These are phyloP conservation scores for Leccinum subrobustum DNA, from an alignment of 1,284 basidiomycete genomes.

Conservation along the genomic window DNA sequence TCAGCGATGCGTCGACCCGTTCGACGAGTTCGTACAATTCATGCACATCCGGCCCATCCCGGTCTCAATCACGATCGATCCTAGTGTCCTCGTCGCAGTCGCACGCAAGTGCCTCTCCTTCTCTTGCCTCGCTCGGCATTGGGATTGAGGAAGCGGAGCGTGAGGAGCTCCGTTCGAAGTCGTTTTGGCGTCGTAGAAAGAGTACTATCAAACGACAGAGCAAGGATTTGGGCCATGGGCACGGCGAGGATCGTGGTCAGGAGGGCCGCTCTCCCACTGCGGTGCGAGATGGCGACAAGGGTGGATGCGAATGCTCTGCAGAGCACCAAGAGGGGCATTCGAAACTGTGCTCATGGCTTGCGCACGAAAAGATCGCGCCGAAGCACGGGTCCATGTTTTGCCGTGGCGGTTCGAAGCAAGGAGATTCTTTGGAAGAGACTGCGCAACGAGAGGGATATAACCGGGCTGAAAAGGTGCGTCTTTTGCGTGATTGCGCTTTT, in stretches of 20 bases:
- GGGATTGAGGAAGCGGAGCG: conserved; percentile 29
- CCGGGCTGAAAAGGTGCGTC: conserved; percentile 21
- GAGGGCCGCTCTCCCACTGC: neutral
- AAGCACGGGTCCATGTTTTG: conserved; percentile 21
- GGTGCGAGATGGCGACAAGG: neutral
- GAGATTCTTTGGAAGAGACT: conserved; percentile 6
- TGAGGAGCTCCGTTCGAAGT: conserved; percentile 19
- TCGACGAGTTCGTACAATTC: conserved; percentile 23
- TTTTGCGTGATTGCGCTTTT: neutral
- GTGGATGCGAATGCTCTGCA: neutral
- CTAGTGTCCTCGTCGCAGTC: conserved; percentile 20
- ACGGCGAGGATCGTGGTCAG: neutral
- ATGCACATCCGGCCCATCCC: conserved; percentile 21
- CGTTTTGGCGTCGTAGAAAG: conserved; percentile 18
- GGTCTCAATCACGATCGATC: conserved; percentile 11
- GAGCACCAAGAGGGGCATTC: neutral
- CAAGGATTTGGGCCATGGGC: conserved; percentile 1
- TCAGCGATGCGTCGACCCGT: conserved; percentile 22
- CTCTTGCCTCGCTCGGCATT: conserved; percentile 20
- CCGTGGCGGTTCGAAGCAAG: conserved; percentile 13
- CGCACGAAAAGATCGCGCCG: conserved; percentile 3
- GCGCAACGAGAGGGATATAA: conserved; percentile 19
- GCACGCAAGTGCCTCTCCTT: conserved; percentile 17
- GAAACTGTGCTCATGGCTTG: neutral
- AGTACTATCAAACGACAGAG: conserved; percentile 11